phyloP scores from a whole-genome alignment of 1,139 yeast species.

The Geotrichum fermentans region DNA sequence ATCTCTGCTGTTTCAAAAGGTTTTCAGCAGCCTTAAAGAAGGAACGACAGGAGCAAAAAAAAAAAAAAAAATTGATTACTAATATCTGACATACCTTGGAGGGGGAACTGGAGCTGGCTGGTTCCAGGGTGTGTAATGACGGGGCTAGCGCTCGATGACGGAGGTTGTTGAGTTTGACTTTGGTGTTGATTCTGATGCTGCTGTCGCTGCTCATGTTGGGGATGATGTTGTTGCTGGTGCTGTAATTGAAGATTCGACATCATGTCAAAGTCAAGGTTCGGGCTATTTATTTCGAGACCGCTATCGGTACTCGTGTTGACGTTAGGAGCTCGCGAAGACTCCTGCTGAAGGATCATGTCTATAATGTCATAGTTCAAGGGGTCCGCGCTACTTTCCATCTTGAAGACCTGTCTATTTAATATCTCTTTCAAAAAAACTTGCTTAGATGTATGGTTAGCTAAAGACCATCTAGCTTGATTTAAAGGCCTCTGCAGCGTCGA shows the following conservation, averaged over 20 bases:
- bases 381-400: constrained; percentile 4
- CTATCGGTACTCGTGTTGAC: background rate
- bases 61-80: too few relatives aligned
- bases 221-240: background rate
- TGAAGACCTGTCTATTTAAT: too few relatives aligned
- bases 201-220: background rate
- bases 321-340: background rate
- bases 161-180: background rate
- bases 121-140: background rate
- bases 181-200: background rate
- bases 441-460: background rate
- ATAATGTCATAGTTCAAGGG: constrained; percentile 2
- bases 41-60: too few relatives aligned
- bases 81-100: constrained; percentile 11
- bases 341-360: constrained; percentile 7
- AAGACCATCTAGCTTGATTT: background rate
- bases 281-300: background rate
- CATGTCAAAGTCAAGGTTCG: background rate
- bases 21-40: too few relatives aligned
- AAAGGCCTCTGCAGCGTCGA: background rate
- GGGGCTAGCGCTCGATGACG: background rate
- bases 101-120: background rate
- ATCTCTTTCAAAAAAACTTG: background rate
- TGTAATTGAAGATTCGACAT: background rate
- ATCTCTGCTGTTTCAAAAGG: too few relatives aligned